A percentile compares a stretch with the other conserved stretches of the same genome.
These are phyloP conservation scores for Styphnolobium japonicum DNA, from an alignment of 306 rosid species.

Conservation along the genomic window DNA sequence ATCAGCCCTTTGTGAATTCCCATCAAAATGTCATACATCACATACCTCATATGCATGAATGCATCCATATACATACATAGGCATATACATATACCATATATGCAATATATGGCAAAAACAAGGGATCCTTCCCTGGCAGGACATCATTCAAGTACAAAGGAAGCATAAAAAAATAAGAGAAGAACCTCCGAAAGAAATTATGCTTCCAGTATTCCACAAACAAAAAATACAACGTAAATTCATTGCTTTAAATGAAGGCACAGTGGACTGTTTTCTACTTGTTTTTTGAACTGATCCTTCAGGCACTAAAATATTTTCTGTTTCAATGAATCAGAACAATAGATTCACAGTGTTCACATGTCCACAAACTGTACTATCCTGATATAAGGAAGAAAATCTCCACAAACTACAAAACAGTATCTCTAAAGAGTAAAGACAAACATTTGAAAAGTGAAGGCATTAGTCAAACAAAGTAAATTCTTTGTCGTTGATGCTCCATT, in stretches of 20 bases:
- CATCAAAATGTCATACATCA: conserved; percentile 19
- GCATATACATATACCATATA: background rate
- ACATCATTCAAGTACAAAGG: background rate
- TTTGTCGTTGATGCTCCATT: background rate
- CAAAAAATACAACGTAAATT: background rate
- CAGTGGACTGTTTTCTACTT: background rate
- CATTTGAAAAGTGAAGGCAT: background rate
- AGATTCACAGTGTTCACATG: background rate
- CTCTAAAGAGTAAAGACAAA: background rate
- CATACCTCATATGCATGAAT: no score
- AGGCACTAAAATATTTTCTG: background rate
- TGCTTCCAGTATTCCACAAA: background rate
- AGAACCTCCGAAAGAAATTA: background rate
- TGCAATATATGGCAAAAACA: background rate
- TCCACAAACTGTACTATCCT: background rate
- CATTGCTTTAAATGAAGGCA: background rate
- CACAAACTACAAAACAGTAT: background rate
- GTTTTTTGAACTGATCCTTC: background rate
- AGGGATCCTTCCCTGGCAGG: background rate
- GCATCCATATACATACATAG: background rate
- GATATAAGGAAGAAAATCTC: background rate
- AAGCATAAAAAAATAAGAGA: background rate
- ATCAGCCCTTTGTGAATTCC: conserved; percentile 28
- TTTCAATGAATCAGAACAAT: background rate
- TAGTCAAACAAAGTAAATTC: background rate